Evolutionary conservation across 1,284 basidiomycete species (phyloP), one percentile per base, ranked within the genome.

Genomic region (Ceratobasidium sp.): DNA sequence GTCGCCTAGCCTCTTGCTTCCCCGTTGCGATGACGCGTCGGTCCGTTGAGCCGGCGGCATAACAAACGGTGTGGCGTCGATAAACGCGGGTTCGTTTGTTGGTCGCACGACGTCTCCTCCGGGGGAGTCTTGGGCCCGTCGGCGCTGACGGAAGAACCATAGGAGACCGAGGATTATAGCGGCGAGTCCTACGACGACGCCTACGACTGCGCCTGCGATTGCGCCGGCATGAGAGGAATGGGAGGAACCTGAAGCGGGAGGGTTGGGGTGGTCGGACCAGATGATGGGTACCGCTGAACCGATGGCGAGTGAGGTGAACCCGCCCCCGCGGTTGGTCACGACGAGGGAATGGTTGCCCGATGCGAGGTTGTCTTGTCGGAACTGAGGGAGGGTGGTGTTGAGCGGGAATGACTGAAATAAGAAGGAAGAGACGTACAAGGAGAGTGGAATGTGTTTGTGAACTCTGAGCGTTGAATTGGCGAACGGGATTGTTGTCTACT

Each of bases 1-100:
- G 26, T 40, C 56, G 40, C 28, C 15, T 46, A 39, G 44, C 28
- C 28, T 7, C n/a, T 55, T 60, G 40, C 33, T 26, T 23, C 61
- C 56, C n/a, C 58, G 26, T 12, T 26, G 12, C 23, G 40, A 63
- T 9, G 26, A n/a, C 18, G 58, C 10, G 42, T 15, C 28, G 33
- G 12, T 46, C 33, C 33, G 33, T 33, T 33, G 33, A 12, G 55
- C 39, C 5, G 58, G 40, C 3, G 70, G 70, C 9, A 73, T 33
- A 13, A 49, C 70, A 51, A 73, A 73, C 28, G 70, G 70, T 13
- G 70, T 73, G 28, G 58, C 40, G 28, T 63, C 33, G 15, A 73
- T 15, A 28, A 61, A 73, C 13, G 56, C 58, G 28, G 70, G 70
- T 42, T 71, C 69, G 7, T 33, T 15, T 3, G 40, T 15, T 5